Conservation (phyloP, 2,329 filamentous ascomycete species). For the Cercospora zeina region DNA sequence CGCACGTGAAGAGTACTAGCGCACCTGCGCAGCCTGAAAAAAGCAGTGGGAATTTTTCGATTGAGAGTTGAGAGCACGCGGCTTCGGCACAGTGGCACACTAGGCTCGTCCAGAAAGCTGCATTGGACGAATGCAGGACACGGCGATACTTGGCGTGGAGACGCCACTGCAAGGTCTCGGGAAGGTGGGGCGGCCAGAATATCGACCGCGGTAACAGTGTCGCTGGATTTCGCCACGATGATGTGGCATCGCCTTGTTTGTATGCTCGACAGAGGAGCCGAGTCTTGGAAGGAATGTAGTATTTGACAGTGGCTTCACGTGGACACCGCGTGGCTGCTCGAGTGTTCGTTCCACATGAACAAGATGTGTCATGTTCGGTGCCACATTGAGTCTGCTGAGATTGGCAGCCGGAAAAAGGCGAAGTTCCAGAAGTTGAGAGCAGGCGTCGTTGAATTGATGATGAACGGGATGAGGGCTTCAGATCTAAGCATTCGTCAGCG, state of each 20-base stretch:
- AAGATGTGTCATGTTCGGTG: neutral
- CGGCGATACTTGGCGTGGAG: neutral
- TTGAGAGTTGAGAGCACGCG: neutral
- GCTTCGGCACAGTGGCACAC: conserved; percentile 1
- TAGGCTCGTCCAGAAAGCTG: neutral
- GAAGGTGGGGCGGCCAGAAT: neutral
- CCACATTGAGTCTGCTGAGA: neutral
- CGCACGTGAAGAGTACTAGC: conserved; percentile 5
- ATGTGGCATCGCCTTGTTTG: conserved; percentile 1
- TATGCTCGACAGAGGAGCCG: neutral
- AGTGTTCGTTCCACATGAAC: neutral
- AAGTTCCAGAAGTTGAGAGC: neutral
- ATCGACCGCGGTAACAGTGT: neutral
- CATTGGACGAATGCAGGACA: neutral
- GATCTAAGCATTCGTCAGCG: conserved; percentile 24
- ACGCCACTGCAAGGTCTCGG: neutral
- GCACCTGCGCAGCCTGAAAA: neutral
- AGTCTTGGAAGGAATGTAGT: neutral
- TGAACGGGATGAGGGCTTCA: neutral
- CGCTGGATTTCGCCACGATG: neutral
- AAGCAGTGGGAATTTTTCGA: neutral
- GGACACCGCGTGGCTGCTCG: neutral
- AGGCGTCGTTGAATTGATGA: neutral
- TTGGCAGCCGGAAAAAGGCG: neutral
- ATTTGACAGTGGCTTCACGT: neutral